Conservation (phyloP, 2,329 filamentous ascomycete species). For the Chrysoporthe austroafricana region DNA sequence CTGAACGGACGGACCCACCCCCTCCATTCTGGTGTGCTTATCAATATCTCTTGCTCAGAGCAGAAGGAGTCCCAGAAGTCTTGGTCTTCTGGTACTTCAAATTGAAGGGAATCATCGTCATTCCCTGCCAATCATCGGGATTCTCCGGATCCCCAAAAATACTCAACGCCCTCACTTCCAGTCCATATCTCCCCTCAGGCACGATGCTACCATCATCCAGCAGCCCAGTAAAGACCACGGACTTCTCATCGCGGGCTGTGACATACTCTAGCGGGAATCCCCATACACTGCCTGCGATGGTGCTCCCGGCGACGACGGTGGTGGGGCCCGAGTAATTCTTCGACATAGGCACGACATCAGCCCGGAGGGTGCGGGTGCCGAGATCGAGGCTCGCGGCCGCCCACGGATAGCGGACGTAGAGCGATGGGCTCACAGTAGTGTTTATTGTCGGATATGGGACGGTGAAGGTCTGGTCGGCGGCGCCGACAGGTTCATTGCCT, state of each 20-base stretch:
- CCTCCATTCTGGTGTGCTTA: not conserved
- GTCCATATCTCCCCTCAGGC: constrained; percentile 33
- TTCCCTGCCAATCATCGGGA: constrained; percentile 33
- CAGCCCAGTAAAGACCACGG: constrained; percentile 32
- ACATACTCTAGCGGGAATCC: constrained; percentile 30
- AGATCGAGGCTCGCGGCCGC: constrained; percentile 22
- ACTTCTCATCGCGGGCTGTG: constrained; percentile 6
- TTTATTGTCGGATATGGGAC: constrained; percentile 30
- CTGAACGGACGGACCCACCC: not conserved
- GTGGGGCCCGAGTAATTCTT: constrained; percentile 25
- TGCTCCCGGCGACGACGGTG: constrained; percentile 30
- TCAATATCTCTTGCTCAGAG: not conserved
- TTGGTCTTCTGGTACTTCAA: constrained; percentile 8
- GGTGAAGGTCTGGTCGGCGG: constrained; percentile 34
- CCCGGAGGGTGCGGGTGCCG: constrained; percentile 31
- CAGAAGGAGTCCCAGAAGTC: not conserved
- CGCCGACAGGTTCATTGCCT: constrained; percentile 4
- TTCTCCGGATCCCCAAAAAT: constrained; percentile 34
- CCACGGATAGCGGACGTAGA: constrained; percentile 19
- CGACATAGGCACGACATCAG: constrained; percentile 32
- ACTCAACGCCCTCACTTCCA: constrained; percentile 33
- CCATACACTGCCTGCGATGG: constrained; percentile 31
- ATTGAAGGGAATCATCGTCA: constrained; percentile 5
- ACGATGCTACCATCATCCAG: constrained; percentile 32
- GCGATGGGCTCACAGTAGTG: not conserved